These are phyloP conservation scores for Juncus effusus DNA, from an alignment of 176 grass and related monocot species.

Conservation along the genomic window DNA sequence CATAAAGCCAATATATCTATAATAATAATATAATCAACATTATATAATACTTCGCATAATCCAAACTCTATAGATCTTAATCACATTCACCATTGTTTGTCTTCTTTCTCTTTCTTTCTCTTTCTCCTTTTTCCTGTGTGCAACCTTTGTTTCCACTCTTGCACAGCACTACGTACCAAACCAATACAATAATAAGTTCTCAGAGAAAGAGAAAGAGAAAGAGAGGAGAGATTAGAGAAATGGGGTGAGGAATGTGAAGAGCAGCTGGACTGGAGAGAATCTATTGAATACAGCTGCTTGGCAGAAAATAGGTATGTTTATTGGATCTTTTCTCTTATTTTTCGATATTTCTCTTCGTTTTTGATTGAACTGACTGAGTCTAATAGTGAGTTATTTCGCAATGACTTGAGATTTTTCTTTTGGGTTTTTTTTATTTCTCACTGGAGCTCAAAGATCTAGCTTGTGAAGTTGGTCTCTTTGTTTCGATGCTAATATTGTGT, in stretches of 20 bases:
- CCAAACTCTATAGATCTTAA: constrained; percentile 20
- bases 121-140: constrained; percentile 18
- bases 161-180: neutral
- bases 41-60: constrained; percentile 11
- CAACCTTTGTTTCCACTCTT: constrained; percentile 31
- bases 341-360: neutral
- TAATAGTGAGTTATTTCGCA: neutral
- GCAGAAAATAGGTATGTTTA: constrained; percentile 25
- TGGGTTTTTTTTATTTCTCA: neutral
- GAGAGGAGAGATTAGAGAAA: constrained; percentile 14
- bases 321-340: constrained; percentile 13
- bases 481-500: neutral
- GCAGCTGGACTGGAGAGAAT: constrained; percentile 19
- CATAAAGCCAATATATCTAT: too few relatives aligned
- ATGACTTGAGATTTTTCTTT: constrained; percentile 1
- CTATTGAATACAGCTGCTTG: constrained; percentile 16
- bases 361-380: neutral
- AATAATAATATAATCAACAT: neutral
- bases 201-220: constrained; percentile 1
- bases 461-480: neutral
- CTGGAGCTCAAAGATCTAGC: constrained; percentile 8
- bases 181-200: constrained; percentile 1
- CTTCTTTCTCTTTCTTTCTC: constrained; percentile 4
- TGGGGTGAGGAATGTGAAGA: constrained; percentile 7
- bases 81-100: constrained; percentile 10